A percentile compares a stretch with the other conserved stretches of the same genome.
Evolutionary conservation across 495 filamentous ascomycete genomes (phyloP).

Genomic region (Penicillium cosmopolitanum): DNA sequence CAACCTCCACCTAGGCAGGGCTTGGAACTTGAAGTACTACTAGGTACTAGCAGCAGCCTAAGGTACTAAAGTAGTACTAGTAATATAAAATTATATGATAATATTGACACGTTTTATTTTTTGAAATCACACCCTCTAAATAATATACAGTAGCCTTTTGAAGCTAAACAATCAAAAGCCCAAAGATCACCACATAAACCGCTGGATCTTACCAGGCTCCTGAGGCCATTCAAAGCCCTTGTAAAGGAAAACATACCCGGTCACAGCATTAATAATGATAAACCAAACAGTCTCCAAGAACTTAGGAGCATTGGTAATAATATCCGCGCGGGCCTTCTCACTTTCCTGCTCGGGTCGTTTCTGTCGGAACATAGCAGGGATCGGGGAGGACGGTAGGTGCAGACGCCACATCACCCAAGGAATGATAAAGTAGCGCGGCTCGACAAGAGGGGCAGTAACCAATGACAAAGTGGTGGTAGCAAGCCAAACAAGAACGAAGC

Average conservation of each 20-base stretch:
- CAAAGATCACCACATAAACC: constrained; percentile 84
- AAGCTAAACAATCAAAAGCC: background rate
- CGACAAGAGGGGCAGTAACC: constrained; percentile 86
- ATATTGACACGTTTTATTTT: background rate
- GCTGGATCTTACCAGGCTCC: constrained; percentile 78
- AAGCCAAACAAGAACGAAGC: constrained; percentile 71
- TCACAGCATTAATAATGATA: constrained; percentile 67
- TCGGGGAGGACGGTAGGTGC: constrained; percentile 62
- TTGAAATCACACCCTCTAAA: background rate
- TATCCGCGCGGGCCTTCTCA: constrained; percentile 32
- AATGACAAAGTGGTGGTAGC: constrained; percentile 74
- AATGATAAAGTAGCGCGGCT: constrained; percentile 92
- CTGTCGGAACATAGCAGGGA: constrained; percentile 33
- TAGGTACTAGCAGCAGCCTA: too few species aligned
- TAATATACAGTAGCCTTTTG: constrained; percentile 18
- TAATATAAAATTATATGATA: background rate
- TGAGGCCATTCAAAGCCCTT: constrained; percentile 80
- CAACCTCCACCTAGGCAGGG: too few species aligned
- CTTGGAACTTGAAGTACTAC: too few species aligned
- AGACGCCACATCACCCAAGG: constrained; percentile 95
- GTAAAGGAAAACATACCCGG: constrained; percentile 80
- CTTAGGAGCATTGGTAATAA: constrained; percentile 47
- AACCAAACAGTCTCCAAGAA: constrained; percentile 82
- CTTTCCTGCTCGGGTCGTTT: constrained; percentile 25
- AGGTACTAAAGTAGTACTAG: too few species aligned